A percentile compares a stretch with the other conserved stretches of the same genome.
Conservation (phyloP, 129 eudicot species). For the Escallonia rubra region DNA sequence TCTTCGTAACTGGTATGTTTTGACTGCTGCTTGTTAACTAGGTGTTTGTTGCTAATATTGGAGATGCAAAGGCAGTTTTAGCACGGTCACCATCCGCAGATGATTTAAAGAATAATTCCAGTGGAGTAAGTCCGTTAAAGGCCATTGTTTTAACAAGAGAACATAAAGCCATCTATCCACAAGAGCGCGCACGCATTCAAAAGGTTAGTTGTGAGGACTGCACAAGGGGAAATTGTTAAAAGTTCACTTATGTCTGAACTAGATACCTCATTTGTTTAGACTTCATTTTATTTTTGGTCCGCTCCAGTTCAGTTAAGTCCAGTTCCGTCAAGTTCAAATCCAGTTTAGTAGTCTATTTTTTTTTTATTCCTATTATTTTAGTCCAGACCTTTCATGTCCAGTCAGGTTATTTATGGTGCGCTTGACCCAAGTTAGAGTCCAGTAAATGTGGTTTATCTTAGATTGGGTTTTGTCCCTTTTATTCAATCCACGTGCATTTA, state of each 20-base stretch:
- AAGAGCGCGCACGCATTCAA: slow-evolving; percentile 62
- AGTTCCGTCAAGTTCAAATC: too few relatives aligned
- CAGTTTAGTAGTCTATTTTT: too few relatives aligned
- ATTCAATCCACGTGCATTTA: too few relatives aligned
- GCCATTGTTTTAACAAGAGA: slow-evolving; percentile 73
- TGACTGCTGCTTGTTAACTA: slow-evolving; percentile 2
- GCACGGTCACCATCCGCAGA: slow-evolving; percentile 41
- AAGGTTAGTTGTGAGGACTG: slow-evolving; percentile 30
- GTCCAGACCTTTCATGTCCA: too few relatives aligned
- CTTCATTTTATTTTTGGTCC: too few relatives aligned
- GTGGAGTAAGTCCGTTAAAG: slow-evolving; percentile 29
- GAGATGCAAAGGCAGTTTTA: slow-evolving; percentile 74
- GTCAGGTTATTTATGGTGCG: too few relatives aligned
- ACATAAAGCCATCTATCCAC: slow-evolving; percentile 76
- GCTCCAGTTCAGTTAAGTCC: too few relatives aligned
- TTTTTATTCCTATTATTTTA: too few relatives aligned
- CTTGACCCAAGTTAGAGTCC: too few relatives aligned
- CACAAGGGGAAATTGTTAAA: background rate
- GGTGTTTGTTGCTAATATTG: slow-evolving; percentile 75
- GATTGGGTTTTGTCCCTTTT: too few relatives aligned
- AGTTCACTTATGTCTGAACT: background rate
- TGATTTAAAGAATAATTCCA: slow-evolving; percentile 14
- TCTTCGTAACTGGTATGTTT: background rate
- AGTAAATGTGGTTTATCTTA: too few relatives aligned
- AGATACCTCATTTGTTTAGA: too few relatives aligned